These are phyloP conservation scores for Heterobasidion irregulare DNA, from an alignment of 1,284 basidiomycete species.

Conservation along the genomic window DNA sequence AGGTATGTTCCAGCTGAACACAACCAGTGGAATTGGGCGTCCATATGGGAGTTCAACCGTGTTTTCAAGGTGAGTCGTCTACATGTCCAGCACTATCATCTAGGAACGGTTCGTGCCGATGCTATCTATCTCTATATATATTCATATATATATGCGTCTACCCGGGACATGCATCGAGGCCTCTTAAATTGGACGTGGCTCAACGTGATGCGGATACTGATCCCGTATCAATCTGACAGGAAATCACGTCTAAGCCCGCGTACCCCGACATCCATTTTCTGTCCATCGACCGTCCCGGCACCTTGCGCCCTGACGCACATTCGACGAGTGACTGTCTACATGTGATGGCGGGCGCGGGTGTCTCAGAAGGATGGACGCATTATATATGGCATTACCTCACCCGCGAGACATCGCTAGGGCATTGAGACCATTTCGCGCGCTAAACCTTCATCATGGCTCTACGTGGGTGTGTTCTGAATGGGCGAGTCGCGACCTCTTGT, in stretches of 20 bases:
- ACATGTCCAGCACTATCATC: too few species aligned
- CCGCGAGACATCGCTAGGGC: constrained; percentile 16
- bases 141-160: too few species aligned
- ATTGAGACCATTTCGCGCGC: too few species aligned
- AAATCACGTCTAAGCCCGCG: constrained; percentile 20
- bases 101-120: too few species aligned
- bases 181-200: constrained; percentile 25
- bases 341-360: constrained; percentile 53
- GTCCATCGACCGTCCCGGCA: constrained; percentile 47
- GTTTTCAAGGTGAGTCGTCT: too few species aligned
- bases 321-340: constrained; percentile 54
- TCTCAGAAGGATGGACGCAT: constrained; percentile 63
- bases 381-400: constrained; percentile 61
- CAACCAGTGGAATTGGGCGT: constrained; percentile 55
- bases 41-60: too few species aligned
- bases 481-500: too few species aligned
- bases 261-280: constrained; percentile 52
- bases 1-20: constrained; percentile 31
- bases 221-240: constrained; percentile 31
- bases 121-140: too few species aligned
- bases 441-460: too few species aligned
- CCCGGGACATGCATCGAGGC: too few species aligned
- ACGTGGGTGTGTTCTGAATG: too few species aligned
- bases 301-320: constrained; percentile 59
- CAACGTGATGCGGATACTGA: constrained; percentile 41